A percentile compares a stretch with the other conserved stretches of the same genome.
These are phyloP conservation scores for Fusarium chlamydosporum DNA, from an alignment of 2,329 filamentous ascomycete species.

Conservation along the genomic window DNA sequence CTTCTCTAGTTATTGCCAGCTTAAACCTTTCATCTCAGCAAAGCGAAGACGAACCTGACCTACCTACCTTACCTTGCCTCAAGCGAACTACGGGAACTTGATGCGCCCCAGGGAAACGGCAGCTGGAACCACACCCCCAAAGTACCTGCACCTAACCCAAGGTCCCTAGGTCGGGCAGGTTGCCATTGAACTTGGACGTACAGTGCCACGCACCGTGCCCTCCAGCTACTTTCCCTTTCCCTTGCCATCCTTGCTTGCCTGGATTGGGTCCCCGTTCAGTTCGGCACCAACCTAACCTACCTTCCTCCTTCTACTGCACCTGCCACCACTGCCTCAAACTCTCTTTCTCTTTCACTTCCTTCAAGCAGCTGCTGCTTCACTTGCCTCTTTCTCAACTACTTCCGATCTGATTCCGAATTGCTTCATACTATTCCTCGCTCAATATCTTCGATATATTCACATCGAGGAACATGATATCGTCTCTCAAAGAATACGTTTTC, in stretches of 20 bases:
- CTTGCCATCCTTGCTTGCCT: slow-evolving; percentile 39
- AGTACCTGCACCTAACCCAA: slow-evolving; percentile 15
- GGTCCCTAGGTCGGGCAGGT: slow-evolving; percentile 16
- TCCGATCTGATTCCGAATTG: slow-evolving; percentile 52
- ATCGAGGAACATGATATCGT: slow-evolving; percentile 51
- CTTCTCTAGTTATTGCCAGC: neutral
- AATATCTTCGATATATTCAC: slow-evolving; percentile 24
- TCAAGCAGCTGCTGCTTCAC: slow-evolving; percentile 9
- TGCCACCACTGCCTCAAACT: slow-evolving; percentile 40
- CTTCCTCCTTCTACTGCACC: slow-evolving; percentile 38
- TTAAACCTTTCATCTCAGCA: slow-evolving; percentile 1
- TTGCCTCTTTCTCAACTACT: slow-evolving; percentile 45
- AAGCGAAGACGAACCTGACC: neutral
- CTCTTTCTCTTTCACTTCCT: slow-evolving; percentile 47
- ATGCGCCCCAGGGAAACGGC: slow-evolving; percentile 41
- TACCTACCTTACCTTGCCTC: slow-evolving; percentile 16
- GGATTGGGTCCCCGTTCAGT: slow-evolving; percentile 27
- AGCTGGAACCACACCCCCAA: slow-evolving; percentile 44
- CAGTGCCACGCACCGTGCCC: slow-evolving; percentile 31
- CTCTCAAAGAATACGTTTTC: slow-evolving; percentile 48
- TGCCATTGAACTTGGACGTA: slow-evolving; percentile 18
- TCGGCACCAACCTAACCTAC: slow-evolving; percentile 43
- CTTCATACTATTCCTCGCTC: slow-evolving; percentile 47
- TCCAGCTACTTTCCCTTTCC: slow-evolving; percentile 1
- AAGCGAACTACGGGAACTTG: slow-evolving; percentile 39